Evolutionary conservation across 441 rosid genomes (phyloP), one percentile per base, ranked within the genome.

Genomic region (Eutrema salsugineum): DNA sequence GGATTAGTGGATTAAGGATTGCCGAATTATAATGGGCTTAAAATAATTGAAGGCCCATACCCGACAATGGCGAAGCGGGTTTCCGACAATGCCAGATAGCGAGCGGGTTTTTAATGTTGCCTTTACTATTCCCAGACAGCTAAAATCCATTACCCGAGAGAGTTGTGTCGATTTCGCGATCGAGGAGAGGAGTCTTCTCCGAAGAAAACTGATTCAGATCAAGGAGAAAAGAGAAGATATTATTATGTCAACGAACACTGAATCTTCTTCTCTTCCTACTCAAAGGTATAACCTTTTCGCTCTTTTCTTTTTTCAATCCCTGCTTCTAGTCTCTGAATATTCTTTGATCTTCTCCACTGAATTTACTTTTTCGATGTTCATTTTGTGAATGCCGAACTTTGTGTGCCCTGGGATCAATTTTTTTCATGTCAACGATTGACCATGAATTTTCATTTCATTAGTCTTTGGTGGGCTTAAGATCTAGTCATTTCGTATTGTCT

Each of bases 191-290:
- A 2, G 27, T 24, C 27, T 24, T 24, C 27, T 3, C 3, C 44
- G 46, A 42, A 12, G 1, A 8, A 53, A 28, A 28, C 20, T 53
- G 19, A 12, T 0, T 2, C 5, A 65, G 48, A 48, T 33, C 33
- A 8, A 20, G 6, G 9, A 63, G 3, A 35, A 50, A 11, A 11
- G 24, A 16, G 16, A 40, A 66, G 62, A 66, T 66, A 63, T 67
- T 57, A 67, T 5, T 8, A 62, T 71, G 76, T 63, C 76, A 53
- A 71, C 16, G 2, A 63, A 43, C 70, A 33, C 20, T 43, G 40
- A 33, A 43, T 33, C 69, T 15, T 63, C 75, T 39, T 48, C 71
- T 54, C 64, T 72, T 44, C 76, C 56, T 72, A 4, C 57, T 63
- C 76, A 72, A 63, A 72, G 76, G 76, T 71, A 43, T 12, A 24